Percentiles rank a stretch among this genome's conserved stretches.
These are phyloP conservation scores for Baudoinia panamericana DNA, from an alignment of 495 filamentous ascomycete genomes.

Conservation along the genomic window DNA sequence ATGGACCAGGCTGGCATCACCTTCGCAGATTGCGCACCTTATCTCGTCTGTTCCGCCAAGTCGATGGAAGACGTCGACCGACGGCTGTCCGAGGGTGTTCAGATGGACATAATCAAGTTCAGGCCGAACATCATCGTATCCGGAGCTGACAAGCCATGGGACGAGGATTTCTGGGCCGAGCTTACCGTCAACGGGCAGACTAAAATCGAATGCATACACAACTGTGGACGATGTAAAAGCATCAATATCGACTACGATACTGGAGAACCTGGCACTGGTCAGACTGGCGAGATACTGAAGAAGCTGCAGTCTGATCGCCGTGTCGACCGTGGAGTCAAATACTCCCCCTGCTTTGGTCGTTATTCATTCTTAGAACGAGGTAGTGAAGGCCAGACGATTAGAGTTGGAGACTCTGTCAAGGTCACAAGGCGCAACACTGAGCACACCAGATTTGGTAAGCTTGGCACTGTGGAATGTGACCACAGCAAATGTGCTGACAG, in stretches of 20 bases:
- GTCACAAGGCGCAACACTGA: constrained; percentile 46
- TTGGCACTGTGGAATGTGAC: not conserved
- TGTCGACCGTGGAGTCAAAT: constrained; percentile 61
- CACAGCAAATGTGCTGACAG: not conserved
- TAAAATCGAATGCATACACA: constrained; percentile 52
- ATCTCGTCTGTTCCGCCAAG: constrained; percentile 55
- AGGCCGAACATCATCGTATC: constrained; percentile 72
- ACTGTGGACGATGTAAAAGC: constrained; percentile 67
- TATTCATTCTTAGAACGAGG: constrained; percentile 52
- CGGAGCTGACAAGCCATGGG: constrained; percentile 47
- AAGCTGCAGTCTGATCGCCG: constrained; percentile 64
- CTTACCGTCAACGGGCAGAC: constrained; percentile 33
- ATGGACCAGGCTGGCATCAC: constrained; percentile 37
- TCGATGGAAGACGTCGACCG: constrained; percentile 54
- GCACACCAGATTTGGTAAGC: constrained; percentile 51
- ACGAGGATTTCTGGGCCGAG: constrained; percentile 81
- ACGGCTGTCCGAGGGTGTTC: constrained; percentile 41
- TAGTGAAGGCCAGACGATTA: constrained; percentile 30
- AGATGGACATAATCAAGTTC: constrained; percentile 69
- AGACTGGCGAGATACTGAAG: constrained; percentile 58
- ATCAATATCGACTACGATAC: constrained; percentile 75
- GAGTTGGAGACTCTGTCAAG: constrained; percentile 57
- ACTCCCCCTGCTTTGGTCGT: constrained; percentile 69
- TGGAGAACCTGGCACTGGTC: constrained; percentile 49
- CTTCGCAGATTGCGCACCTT: constrained; percentile 72